phyloP scores from a whole-genome alignment of 1,284 basidiomycete genomes.

The Naganishia cerealis region DNA sequence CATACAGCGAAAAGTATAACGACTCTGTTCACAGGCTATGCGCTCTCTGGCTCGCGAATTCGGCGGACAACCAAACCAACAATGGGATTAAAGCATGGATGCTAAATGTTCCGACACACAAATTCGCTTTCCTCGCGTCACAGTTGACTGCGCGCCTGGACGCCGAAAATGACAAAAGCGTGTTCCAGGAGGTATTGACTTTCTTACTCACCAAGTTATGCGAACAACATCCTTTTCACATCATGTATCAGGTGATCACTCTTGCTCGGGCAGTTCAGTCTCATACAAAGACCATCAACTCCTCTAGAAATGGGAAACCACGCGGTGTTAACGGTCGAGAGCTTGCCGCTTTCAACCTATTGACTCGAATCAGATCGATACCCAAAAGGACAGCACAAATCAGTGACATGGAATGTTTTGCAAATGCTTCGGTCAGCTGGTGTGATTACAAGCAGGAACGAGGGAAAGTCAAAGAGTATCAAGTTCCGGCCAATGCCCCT shows the following conservation, averaged over 20 bases:
- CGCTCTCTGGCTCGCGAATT: slow-evolving; percentile 88
- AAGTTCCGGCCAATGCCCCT: slow-evolving; percentile 27
- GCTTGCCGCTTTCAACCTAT: slow-evolving; percentile 27
- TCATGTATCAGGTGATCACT: slow-evolving; percentile 84
- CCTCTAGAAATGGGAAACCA: slow-evolving; percentile 9
- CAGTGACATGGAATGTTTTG: slow-evolving; percentile 66
- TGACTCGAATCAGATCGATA: slow-evolving; percentile 25
- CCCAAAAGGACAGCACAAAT: slow-evolving; percentile 56
- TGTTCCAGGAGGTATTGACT: slow-evolving; percentile 67
- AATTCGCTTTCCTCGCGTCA: slow-evolving; percentile 85
- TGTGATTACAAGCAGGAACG: slow-evolving; percentile 63
- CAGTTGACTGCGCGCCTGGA: slow-evolving; percentile 86
- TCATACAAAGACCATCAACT: not conserved
- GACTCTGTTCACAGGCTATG: slow-evolving; percentile 76
- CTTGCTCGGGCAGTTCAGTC: slow-evolving; percentile 42
- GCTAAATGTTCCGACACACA: slow-evolving; percentile 73
- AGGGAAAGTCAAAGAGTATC: slow-evolving; percentile 33
- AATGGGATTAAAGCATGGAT: slow-evolving; percentile 60
- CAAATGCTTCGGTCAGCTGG: slow-evolving; percentile 76
- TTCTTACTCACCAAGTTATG: slow-evolving; percentile 73
- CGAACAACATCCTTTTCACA: slow-evolving; percentile 89
- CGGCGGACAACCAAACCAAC: slow-evolving; percentile 63
- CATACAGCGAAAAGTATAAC: slow-evolving; percentile 69
- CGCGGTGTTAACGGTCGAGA: slow-evolving; percentile 21
- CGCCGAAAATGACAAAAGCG: slow-evolving; percentile 49